Percentiles rank a stretch among this genome's conserved stretches.
These are phyloP conservation scores for Kodamaea restingae DNA, from an alignment of 805 yeast genomes.

Conservation along the genomic window DNA sequence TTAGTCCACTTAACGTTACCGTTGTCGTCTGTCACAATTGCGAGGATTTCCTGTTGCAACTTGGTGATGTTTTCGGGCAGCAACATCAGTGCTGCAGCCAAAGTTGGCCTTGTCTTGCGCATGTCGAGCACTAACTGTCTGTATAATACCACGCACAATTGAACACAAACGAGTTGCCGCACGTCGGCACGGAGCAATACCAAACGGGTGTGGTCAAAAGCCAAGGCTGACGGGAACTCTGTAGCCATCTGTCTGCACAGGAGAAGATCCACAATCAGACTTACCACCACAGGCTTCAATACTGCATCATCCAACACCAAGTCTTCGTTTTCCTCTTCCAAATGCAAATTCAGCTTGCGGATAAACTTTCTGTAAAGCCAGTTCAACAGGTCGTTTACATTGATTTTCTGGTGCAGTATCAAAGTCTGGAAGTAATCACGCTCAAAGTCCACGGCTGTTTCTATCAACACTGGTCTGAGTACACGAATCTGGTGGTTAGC, in stretches of 20 bases:
- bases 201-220: slow-evolving; percentile 79
- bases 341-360: slow-evolving; percentile 13
- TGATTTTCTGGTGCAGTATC: slow-evolving; percentile 52
- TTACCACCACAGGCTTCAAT: slow-evolving; percentile 39
- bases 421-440: slow-evolving; percentile 69
- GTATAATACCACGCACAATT: slow-evolving; percentile 67
- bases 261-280: slow-evolving; percentile 57
- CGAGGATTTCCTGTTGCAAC: slow-evolving; percentile 67
- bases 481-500: slow-evolving; percentile 92
- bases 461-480: slow-evolving; percentile 75
- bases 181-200: slow-evolving; percentile 79
- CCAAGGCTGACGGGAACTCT: slow-evolving; percentile 78
- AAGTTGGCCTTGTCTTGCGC: slow-evolving; percentile 12
- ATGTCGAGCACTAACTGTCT: slow-evolving; percentile 53
- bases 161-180: slow-evolving; percentile 76
- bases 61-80: slow-evolving; percentile 36
- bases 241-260: slow-evolving; percentile 77
- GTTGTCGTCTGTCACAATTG: slow-evolving; percentile 78
- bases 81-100: slow-evolving; percentile 23
- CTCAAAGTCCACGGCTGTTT: slow-evolving; percentile 86
- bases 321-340: slow-evolving; percentile 13
- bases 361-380: slow-evolving; percentile 54
- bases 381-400: slow-evolving; percentile 53
- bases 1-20: slow-evolving; percentile 91
- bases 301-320: slow-evolving; percentile 15